These are phyloP conservation scores for Suillus fuscotomentosus DNA, from an alignment of 768 basidiomycete species.

Conservation along the genomic window DNA sequence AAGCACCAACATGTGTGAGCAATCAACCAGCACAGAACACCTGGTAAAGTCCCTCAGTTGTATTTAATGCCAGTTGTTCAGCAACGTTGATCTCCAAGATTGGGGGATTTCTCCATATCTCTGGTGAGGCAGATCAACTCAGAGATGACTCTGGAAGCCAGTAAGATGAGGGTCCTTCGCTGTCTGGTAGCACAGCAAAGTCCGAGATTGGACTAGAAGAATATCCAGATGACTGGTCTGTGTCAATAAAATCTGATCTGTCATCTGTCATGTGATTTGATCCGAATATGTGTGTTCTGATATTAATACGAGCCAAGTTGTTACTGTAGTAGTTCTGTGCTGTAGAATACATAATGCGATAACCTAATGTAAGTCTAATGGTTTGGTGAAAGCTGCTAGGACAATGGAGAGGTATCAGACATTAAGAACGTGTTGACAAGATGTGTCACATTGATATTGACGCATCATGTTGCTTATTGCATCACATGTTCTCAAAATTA, in stretches of 20 bases:
- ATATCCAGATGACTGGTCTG: not conserved
- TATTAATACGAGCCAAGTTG: not conserved
- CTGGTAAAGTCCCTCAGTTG: no score
- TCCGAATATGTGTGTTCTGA: not conserved
- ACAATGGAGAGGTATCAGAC: no score
- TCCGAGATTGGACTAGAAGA: not conserved
- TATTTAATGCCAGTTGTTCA: no score
- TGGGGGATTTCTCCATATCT: no score
- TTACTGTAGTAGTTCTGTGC: no score
- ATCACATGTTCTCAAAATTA: not conserved
- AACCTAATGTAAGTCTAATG: not conserved
- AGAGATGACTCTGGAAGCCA: no score
- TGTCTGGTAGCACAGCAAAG: not conserved
- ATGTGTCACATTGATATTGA: not conserved
- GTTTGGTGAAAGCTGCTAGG: not conserved
- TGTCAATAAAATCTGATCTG: not conserved
- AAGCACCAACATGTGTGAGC: no score
- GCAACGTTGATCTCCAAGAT: no score
- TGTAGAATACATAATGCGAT: no score
- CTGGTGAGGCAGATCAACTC: no score
- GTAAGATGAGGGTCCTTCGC: no score
- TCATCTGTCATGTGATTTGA: not conserved
- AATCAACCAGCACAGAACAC: no score
- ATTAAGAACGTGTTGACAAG: not conserved
- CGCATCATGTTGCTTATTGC: not conserved